phyloP scores from a whole-genome alignment of 352 stramenopile species.

The Pythium rhizo-oryzae region DNA sequence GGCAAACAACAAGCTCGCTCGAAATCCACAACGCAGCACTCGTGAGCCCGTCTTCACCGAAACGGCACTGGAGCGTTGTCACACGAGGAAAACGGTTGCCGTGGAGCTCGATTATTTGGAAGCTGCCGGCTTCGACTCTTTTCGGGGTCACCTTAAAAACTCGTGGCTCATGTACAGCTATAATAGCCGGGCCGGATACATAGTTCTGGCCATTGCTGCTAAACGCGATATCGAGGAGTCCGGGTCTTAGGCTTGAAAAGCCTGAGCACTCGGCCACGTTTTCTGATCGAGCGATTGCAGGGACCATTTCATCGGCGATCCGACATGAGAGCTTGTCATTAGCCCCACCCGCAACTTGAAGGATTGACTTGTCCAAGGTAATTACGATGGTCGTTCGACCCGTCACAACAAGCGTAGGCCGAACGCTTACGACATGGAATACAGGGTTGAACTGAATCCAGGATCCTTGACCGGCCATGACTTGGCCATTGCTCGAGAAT shows the following conservation, averaged over 20 bases:
- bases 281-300: neutral
- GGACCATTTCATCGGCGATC: constrained; percentile 3
- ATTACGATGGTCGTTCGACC: neutral
- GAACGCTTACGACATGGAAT: neutral
- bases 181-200: constrained; percentile 3
- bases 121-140: neutral
- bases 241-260: neutral
- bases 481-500: constrained; percentile 21
- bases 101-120: constrained; percentile 23
- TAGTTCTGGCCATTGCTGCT: constrained; percentile 28
- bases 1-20: constrained; percentile 16
- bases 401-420: neutral
- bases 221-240: neutral
- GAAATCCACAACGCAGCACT: constrained; percentile 25
- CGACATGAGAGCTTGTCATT: neutral
- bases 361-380: neutral
- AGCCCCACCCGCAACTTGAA: neutral
- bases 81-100: constrained; percentile 46
- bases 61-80: constrained; percentile 43
- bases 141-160: constrained; percentile 5
- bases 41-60: constrained; percentile 28
- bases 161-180: constrained; percentile 12
- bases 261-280: neutral
- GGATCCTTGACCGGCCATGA: neutral
- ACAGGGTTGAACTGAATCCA: constrained; percentile 11